A percentile compares a stretch with the other conserved stretches of the same genome.
Evolutionary conservation across 2,329 filamentous ascomycete genomes (phyloP).

Genomic region (Penicillium sp.): DNA sequence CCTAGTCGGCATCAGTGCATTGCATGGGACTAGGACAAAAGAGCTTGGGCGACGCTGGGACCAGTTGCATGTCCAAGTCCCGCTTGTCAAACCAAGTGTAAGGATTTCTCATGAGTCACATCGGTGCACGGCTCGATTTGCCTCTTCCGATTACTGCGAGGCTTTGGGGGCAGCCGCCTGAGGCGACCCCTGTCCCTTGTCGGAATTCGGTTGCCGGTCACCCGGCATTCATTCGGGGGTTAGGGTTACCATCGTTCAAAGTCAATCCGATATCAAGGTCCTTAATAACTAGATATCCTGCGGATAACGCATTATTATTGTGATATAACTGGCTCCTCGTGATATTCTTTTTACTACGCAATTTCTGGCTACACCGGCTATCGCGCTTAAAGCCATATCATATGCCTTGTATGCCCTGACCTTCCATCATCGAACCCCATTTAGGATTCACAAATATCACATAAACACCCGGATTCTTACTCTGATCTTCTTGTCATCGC

Average conservation of each 20-base stretch:
- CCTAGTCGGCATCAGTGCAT: conserved; percentile 53
- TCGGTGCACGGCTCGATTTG: conserved; percentile 75
- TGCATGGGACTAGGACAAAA: conserved; percentile 55
- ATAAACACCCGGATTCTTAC: no score
- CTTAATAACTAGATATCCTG: no score
- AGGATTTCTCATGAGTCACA: conserved; percentile 71
- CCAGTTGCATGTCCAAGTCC: conserved; percentile 66
- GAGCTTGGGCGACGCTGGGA: conserved; percentile 60
- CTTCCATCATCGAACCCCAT: no score
- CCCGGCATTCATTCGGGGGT: background rate
- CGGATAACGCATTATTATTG: no score
- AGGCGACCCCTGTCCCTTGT: background rate
- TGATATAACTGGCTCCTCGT: no score
- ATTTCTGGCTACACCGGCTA: no score
- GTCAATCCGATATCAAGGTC: background rate
- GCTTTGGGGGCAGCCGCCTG: background rate
- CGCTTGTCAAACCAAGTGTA: conserved; percentile 65
- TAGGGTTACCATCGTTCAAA: background rate
- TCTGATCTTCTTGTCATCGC: no score
- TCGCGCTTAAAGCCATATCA: no score
- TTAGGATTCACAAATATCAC: no score
- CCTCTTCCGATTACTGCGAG: background rate
- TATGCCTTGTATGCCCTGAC: no score
- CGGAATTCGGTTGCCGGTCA: background rate
- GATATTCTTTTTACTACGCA: no score